phyloP scores from a whole-genome alignment of 192 early-diverging fungal genomes.

The Coemansia javaensis region DNA sequence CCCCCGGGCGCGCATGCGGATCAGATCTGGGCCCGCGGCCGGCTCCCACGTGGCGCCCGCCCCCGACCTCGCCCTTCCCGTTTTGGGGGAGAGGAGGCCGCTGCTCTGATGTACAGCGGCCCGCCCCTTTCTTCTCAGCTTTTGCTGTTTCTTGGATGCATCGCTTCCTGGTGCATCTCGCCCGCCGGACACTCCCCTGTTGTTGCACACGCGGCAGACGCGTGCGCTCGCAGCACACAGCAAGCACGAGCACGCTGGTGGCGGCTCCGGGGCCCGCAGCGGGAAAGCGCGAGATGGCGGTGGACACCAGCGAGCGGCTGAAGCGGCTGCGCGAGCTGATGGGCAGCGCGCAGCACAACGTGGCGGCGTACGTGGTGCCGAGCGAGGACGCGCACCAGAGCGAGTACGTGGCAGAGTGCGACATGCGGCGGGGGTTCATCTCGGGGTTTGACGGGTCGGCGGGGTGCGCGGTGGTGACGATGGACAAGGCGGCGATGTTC shows the following conservation, averaged over 20 bases:
- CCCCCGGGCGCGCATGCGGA: too few relatives aligned
- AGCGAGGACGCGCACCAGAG: constrained; percentile 98
- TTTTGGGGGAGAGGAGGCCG: too few relatives aligned
- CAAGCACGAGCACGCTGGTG: constrained; percentile 12
- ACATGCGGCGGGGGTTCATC: constrained; percentile 85
- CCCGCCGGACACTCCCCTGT: constrained; percentile 30
- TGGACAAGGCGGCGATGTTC: constrained; percentile 77
- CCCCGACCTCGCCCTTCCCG: too few relatives aligned
- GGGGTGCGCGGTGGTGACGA: constrained; percentile 84
- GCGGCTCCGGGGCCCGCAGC: not conserved
- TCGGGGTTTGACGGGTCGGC: constrained; percentile 97
- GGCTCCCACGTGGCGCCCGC: too few relatives aligned
- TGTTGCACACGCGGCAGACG: constrained; percentile 14
- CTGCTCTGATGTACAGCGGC: too few relatives aligned
- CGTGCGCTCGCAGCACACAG: not conserved
- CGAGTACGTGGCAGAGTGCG: constrained; percentile 90
- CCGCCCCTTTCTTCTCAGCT: not conserved
- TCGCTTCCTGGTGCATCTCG: constrained; percentile 16
- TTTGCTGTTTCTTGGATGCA: constrained; percentile 15
- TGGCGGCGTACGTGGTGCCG: constrained; percentile 75
- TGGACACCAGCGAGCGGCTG: constrained; percentile 54
- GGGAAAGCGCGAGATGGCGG: constrained; percentile 21
- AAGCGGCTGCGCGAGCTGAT: constrained; percentile 60
- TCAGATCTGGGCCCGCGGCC: too few relatives aligned
- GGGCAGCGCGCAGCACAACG: constrained; percentile 49